Conservation (phyloP, 768 basidiomycete species). For the Lyophyllum atratum region DNA sequence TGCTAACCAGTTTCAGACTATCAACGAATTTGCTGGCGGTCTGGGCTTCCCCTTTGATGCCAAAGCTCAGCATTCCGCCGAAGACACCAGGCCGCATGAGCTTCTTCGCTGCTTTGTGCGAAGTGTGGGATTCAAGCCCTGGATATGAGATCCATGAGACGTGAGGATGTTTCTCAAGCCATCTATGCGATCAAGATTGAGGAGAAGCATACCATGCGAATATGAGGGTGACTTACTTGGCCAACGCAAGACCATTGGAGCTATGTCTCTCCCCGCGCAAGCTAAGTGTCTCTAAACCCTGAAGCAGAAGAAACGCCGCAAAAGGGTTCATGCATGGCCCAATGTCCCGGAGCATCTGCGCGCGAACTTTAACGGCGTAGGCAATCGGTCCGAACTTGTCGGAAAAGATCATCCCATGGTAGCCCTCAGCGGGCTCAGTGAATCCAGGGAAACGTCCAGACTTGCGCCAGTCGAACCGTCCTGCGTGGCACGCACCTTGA, state of each 20-base stretch:
- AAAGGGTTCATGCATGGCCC: constrained; percentile 72
- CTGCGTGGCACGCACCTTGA: constrained; percentile 17
- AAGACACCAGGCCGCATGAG: constrained; percentile 56
- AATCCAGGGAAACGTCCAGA: constrained; percentile 75
- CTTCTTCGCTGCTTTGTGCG: constrained; percentile 58
- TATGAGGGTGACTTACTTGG: constrained; percentile 38
- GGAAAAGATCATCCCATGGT: constrained; percentile 69
- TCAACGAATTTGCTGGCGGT: constrained; percentile 67
- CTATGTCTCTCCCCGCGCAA: constrained; percentile 72
- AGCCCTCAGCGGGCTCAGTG: constrained; percentile 74
- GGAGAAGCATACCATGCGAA: not conserved
- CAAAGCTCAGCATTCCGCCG: constrained; percentile 80
- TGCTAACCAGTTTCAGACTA: constrained; percentile 65
- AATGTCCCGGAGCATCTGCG: constrained; percentile 63
- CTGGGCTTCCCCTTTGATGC: constrained; percentile 58
- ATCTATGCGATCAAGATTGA: constrained; percentile 28
- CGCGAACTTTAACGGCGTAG: constrained; percentile 67
- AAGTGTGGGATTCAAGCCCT: constrained; percentile 64
- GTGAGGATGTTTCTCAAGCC: constrained; percentile 63
- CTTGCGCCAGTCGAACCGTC: constrained; percentile 73
- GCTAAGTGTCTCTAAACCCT: constrained; percentile 77
- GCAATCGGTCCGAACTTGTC: constrained; percentile 68
- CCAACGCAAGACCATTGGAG: constrained; percentile 70
- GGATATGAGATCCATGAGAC: constrained; percentile 81
- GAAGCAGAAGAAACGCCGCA: constrained; percentile 72